Percentiles rank a stretch among this genome's conserved stretches.
These are phyloP conservation scores for Diddensiella santjacobensis DNA, from an alignment of 805 yeast species.

Conservation along the genomic window DNA sequence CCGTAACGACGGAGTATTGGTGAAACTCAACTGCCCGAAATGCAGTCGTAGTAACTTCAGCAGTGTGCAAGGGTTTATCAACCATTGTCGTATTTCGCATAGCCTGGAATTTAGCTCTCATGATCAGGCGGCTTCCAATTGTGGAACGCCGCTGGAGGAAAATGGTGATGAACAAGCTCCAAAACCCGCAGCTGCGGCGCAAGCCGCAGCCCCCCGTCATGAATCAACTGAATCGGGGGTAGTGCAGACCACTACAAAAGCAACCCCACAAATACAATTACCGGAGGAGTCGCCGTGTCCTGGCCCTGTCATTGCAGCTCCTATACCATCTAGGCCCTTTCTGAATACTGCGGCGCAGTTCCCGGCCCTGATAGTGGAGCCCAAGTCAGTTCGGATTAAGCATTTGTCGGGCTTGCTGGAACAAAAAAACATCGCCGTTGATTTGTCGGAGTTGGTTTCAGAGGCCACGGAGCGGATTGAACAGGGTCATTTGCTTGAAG, in stretches of 20 bases:
- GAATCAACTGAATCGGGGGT: not conserved
- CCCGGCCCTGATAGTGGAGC: not conserved
- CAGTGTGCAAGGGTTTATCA: conserved; percentile 75
- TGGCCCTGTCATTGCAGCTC: not conserved
- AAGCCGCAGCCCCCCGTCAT: conserved; percentile 1
- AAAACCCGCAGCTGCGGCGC: not conserved
- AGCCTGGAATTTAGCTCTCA: conserved; percentile 66
- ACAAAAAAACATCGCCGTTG: conserved; percentile 9
- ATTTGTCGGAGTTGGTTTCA: conserved; percentile 19
- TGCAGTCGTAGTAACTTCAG: conserved; percentile 70
- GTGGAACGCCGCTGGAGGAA: conserved; percentile 57
- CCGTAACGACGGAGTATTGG: conserved; percentile 59
- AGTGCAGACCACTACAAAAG: not conserved
- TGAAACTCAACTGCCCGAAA: conserved; percentile 61
- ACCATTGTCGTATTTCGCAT: conserved; percentile 73
- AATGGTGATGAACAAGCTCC: conserved; percentile 34
- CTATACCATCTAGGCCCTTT: not conserved
- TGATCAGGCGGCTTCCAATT: conserved; percentile 66
- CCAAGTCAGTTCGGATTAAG: conserved; percentile 1
- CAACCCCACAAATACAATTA: not conserved
- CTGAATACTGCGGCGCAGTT: not conserved
- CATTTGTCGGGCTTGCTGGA: conserved; percentile 8
- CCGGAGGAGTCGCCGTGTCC: conserved; percentile 1
- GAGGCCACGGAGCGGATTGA: conserved; percentile 14
- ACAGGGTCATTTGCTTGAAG: conserved; percentile 21